Evolutionary conservation across 2,329 filamentous ascomycete genomes (phyloP).

Genomic region (Paramyrothecium sp.): DNA sequence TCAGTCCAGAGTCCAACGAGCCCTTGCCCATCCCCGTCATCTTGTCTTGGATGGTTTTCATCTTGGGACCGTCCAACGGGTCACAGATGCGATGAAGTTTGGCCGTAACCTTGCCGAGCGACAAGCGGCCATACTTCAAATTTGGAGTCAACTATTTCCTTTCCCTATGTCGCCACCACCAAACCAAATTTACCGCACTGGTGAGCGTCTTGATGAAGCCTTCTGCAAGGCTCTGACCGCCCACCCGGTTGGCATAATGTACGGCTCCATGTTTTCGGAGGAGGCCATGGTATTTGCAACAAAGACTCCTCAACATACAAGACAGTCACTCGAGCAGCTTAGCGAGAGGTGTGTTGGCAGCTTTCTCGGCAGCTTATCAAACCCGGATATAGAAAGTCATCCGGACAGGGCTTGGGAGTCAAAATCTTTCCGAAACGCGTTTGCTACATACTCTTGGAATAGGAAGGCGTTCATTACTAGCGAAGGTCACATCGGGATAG

Average conservation of each 20-base stretch:
- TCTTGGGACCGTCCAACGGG: slow-evolving; percentile 6
- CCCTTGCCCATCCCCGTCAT: slow-evolving; percentile 3
- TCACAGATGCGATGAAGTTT: not conserved
- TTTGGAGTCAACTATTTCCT: slow-evolving; percentile 1
- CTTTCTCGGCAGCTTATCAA: not conserved
- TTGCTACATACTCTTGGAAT: slow-evolving; percentile 2
- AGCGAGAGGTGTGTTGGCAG: not conserved
- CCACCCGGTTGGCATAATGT: not conserved
- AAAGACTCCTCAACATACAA: not conserved
- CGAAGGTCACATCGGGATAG: slow-evolving; percentile 10
- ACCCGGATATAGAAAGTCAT: not conserved
- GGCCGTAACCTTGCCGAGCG: not conserved
- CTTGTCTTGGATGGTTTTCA: slow-evolving; percentile 10
- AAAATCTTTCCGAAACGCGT: not conserved
- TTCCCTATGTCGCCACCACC: not conserved
- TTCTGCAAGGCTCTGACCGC: slow-evolving; percentile 10
- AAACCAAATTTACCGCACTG: slow-evolving; percentile 4
- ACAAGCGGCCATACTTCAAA: not conserved
- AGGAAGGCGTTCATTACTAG: slow-evolving; percentile 7
- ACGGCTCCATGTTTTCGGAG: too few relatives aligned
- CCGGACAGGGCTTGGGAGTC: not conserved
- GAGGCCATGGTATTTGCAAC: slow-evolving; percentile 5
- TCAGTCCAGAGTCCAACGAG: slow-evolving; percentile 3
- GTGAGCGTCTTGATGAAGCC: slow-evolving; percentile 6
- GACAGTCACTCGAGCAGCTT: not conserved